Conservation (phyloP, 176 grass and related monocot genomes). For the Secale cereale region DNA sequence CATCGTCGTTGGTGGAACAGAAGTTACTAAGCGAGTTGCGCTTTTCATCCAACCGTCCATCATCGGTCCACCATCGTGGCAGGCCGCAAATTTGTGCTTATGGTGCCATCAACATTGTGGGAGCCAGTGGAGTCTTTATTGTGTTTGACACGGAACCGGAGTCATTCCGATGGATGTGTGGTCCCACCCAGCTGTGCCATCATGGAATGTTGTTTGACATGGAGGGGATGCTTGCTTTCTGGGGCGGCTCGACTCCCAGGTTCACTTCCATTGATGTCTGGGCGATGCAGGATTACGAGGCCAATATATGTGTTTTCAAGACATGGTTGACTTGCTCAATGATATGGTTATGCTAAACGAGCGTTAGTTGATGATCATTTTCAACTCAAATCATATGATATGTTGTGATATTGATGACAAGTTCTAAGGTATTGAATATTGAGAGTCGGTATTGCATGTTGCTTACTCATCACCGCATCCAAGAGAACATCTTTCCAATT, state of each 20-base stretch:
- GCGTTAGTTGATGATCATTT: not conserved
- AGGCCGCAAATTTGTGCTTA: not conserved
- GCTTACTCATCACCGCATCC: not conserved
- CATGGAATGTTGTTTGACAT: not conserved
- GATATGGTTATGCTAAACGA: not conserved
- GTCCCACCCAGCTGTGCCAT: not conserved
- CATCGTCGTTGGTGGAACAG: no score
- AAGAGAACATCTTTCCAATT: not conserved
- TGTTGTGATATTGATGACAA: not conserved
- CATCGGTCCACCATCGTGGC: no score
- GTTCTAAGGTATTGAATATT: not conserved
- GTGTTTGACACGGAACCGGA: no score
- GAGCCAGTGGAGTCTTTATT: not conserved
- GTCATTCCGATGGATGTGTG: no score
- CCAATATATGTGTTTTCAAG: not conserved
- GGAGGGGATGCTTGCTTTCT: not conserved
- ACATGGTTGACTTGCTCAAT: not conserved
- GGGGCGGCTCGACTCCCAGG: not conserved
- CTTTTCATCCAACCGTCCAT: no score
- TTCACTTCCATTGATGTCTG: not conserved
- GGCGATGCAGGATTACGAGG: not conserved
- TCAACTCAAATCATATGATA: not conserved
- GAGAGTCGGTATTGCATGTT: no score
- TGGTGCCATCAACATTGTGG: accelerated
- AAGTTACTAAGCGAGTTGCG: no score